Evolutionary conservation across 163 green algal species (phyloP).

Genomic region (Chlamydomonas reinhardtii): DNA sequence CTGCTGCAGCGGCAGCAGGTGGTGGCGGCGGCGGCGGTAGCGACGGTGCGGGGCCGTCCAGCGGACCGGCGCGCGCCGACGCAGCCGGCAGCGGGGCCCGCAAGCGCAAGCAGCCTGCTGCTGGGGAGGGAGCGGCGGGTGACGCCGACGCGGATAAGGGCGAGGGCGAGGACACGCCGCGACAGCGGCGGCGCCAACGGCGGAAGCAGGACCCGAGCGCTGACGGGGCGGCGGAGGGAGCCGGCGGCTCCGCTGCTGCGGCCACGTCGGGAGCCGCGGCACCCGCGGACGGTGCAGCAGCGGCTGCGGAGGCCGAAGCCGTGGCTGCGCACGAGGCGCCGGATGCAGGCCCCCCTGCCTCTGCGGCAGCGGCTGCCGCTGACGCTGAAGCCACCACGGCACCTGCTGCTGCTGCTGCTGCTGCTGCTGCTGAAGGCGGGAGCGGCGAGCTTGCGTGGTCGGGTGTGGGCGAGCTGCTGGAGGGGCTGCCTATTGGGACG

Average conservation of each 20-base stretch:
- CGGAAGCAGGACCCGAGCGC: background rate
- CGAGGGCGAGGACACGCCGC: background rate
- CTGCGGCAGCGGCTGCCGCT: background rate
- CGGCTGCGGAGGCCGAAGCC: background rate
- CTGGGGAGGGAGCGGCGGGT: background rate
- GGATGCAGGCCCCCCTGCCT: background rate
- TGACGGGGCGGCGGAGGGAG: background rate
- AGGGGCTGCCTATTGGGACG: background rate
- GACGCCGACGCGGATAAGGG: background rate
- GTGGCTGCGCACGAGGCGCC: background rate
- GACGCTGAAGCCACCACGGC: too few species aligned
- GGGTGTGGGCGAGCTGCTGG: constrained; percentile 1
- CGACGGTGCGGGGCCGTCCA: background rate
- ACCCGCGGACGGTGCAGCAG: background rate
- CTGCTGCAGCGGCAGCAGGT: too few species aligned
- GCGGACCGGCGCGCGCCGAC: too few species aligned
- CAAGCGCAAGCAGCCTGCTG: background rate
- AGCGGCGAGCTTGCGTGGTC: too few species aligned
- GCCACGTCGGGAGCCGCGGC: background rate
- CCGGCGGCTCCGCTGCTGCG: background rate
- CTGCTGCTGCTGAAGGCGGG: too few species aligned
- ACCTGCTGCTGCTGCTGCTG: background rate
- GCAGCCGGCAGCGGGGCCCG: background rate
- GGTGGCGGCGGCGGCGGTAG: too few species aligned
- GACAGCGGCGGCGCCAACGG: background rate